Percentiles rank a stretch among this genome's conserved stretches.
phyloP scores from a whole-genome alignment of 768 basidiomycete species.

The Leccinum imitatum region DNA sequence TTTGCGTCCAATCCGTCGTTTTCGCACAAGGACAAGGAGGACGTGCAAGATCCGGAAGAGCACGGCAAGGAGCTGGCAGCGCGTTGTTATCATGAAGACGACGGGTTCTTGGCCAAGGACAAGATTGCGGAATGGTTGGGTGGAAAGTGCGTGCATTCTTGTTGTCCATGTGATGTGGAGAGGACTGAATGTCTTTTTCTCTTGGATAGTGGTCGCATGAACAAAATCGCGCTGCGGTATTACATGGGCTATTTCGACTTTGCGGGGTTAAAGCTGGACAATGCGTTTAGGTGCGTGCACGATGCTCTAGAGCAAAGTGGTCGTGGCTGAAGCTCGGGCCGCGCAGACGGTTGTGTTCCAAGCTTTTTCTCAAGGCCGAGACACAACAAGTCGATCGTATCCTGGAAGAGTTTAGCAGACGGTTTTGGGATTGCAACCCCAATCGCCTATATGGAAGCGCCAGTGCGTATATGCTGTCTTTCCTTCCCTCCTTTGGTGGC shows the following conservation, averaged over 20 bases:
- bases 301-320: not conserved
- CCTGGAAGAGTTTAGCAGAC: slow-evolving; percentile 83
- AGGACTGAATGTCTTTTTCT: slow-evolving; percentile 2
- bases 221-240: slow-evolving; percentile 68
- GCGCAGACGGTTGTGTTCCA: slow-evolving; percentile 78
- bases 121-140: slow-evolving; percentile 98
- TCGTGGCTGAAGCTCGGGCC: not conserved
- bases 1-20: slow-evolving; percentile 41
- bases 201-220: slow-evolving; percentile 62
- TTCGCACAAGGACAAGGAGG: slow-evolving; percentile 54
- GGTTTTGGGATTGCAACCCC: slow-evolving; percentile 93
- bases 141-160: slow-evolving; percentile 66
- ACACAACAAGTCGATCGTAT: slow-evolving; percentile 98
- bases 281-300: slow-evolving; percentile 75
- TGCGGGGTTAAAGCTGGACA: slow-evolving; percentile 72
- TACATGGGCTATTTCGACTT: slow-evolving; percentile 94
- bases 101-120: slow-evolving; percentile 71
- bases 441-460: slow-evolving; percentile 76
- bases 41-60: slow-evolving; percentile 54
- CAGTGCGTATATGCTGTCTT: slow-evolving; percentile 49
- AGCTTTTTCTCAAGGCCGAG: slow-evolving; percentile 92
- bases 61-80: slow-evolving; percentile 72
- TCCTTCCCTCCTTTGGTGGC: not conserved
- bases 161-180: slow-evolving; percentile 1
- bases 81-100: slow-evolving; percentile 85